These are phyloP conservation scores for Lichtheimia corymbifera DNA, from an alignment of 371 early-diverging fungal genomes.

Conservation along the genomic window DNA sequence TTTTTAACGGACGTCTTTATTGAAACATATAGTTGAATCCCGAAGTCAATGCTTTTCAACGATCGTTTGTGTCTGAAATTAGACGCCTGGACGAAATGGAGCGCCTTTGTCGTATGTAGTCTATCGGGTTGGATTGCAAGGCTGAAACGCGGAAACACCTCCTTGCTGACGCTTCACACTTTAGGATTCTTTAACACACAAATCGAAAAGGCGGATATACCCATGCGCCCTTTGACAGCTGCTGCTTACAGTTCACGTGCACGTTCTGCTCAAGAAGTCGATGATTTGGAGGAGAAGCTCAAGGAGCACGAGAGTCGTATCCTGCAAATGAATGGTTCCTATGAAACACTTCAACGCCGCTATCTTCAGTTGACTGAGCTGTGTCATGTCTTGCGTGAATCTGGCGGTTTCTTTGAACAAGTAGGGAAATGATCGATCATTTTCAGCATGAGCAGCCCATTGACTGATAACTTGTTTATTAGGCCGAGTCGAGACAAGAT, in stretches of 20 bases:
- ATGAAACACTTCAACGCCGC: constrained; percentile 84
- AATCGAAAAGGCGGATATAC: constrained; percentile 79
- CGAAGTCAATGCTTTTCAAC: constrained; percentile 94
- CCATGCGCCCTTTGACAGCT: constrained; percentile 57
- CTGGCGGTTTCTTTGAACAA: constrained; percentile 78
- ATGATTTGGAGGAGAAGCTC: constrained; percentile 87
- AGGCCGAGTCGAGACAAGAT: constrained; percentile 58
- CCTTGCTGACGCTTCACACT: neutral
- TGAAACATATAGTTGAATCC: constrained; percentile 77
- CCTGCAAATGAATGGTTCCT: constrained; percentile 82
- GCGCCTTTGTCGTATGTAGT: constrained; percentile 83
- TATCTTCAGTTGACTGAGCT: constrained; percentile 89
- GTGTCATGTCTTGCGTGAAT: constrained; percentile 88
- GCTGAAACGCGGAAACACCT: constrained; percentile 15
- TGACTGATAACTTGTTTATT: neutral
- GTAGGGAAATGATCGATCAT: constrained; percentile 47
- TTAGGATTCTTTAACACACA: constrained; percentile 82
- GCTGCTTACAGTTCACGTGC: constrained; percentile 63
- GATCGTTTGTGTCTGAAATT: constrained; percentile 93
- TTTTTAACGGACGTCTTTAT: constrained; percentile 46
- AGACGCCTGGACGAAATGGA: constrained; percentile 93
- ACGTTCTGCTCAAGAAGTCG: constrained; percentile 89
- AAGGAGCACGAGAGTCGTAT: constrained; percentile 82
- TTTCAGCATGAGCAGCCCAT: constrained; percentile 60
- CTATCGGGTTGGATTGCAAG: constrained; percentile 42